Base-by-base conservation (phyloP, 2,329 filamentous ascomycete species). In the Diplodia seriata region DNA sequence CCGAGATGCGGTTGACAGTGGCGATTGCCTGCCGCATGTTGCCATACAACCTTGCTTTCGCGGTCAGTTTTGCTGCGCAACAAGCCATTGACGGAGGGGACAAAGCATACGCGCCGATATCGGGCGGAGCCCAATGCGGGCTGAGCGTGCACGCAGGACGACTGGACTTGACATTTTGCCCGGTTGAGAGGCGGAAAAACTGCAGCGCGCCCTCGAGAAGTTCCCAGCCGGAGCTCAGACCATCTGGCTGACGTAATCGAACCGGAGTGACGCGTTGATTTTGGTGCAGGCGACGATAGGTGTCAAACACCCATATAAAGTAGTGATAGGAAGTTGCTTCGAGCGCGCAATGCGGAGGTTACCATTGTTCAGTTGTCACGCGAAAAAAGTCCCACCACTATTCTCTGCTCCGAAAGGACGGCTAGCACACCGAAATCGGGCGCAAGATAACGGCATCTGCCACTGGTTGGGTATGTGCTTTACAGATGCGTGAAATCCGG, bases 71-170 rank as follows among this genome's bases (percentile, higher is more conserved):
- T 40, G 59, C 3, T n/a, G 26, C 26, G 20, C 4, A 14, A 12
- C 36, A 33, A 15, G 18, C 36, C 47, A 8, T 36, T 51, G 43
- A 49, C n/a, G 23, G 38, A 51, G 47, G 31, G 36, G 59, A 31
- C 50, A 31, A 63, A 51, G 59, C 59, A 51, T 63, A 63, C 59
- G 59, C 29, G 59, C 59, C 59, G 47, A 63, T 63, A 51, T 51
- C 43, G 59, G 59, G 33, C 47, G 59, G 15, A 63, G 59, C 7
- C 59, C 59, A 63, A 40, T 36, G 47, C 59, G 59, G 47, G 59
- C 59, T 38, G 47, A 47, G 47, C 59, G 59, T 40, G 59, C 59
- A 8, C 59, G 59, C 31, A 63, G 47, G 14, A 38, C 29, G 50
- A 40, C 36, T 51, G 59, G 59, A 53, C 59, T 38, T 51, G 59